These are phyloP conservation scores for Sonneratia alba DNA, from an alignment of 345 rosid genomes.

Conservation along the genomic window DNA sequence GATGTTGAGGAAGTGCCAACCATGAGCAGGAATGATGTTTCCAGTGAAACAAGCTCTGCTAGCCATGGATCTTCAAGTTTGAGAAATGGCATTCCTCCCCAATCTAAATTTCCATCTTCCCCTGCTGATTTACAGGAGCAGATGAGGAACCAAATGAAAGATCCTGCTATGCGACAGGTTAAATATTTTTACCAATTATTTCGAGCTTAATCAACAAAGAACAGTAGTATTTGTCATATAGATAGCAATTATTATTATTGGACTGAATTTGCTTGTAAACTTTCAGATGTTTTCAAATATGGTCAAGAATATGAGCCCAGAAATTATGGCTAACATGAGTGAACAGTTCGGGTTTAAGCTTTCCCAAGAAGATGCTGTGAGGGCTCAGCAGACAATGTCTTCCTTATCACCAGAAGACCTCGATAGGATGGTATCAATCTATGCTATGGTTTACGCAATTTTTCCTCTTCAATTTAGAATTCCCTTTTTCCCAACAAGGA, in stretches of 20 bases:
- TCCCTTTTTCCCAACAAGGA: not conserved
- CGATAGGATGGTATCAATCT: conserved; percentile 67
- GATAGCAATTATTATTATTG: not conserved
- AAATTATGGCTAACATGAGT: conserved; percentile 91
- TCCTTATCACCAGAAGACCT: conserved; percentile 73
- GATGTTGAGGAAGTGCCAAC: conserved; percentile 23
- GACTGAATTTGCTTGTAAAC: conserved; percentile 12
- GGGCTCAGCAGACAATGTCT: conserved; percentile 87
- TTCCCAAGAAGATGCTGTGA: conserved; percentile 75
- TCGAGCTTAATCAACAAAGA: not conserved
- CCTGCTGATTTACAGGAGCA: conserved; percentile 76
- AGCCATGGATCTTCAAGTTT: conserved; percentile 27
- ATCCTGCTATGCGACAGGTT: conserved; percentile 93
- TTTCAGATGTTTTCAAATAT: conserved; percentile 75
- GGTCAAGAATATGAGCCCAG: conserved; percentile 90
- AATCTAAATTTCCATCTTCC: conserved; percentile 34
- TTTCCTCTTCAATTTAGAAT: not conserved
- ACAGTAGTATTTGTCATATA: not conserved
- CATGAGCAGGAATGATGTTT: conserved; percentile 20
- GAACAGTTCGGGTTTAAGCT: conserved; percentile 86
- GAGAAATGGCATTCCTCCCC: conserved; percentile 31
- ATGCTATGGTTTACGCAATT: not conserved
- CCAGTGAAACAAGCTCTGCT: conserved; percentile 47
- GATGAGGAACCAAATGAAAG: conserved; percentile 87
- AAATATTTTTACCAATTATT: not conserved